Base-by-base conservation (phyloP, 768 basidiomycete genomes). In the Chalciporus chontae region DNA sequence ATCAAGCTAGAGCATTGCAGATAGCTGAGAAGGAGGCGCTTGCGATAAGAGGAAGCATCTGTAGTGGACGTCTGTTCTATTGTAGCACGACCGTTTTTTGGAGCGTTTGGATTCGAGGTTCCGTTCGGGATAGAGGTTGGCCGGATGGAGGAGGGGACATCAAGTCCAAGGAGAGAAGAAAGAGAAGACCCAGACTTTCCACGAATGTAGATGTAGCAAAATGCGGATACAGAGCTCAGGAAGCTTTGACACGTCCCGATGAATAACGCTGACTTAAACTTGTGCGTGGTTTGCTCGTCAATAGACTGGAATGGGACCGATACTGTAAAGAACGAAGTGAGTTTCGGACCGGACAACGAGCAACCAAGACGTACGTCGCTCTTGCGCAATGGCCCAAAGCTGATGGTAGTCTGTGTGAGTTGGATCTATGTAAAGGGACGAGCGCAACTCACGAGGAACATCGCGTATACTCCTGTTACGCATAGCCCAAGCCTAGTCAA, bases 341-440 rank as follows among this genome's bases (percentile, higher is more conserved):
- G 44, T n/a, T 40, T 38, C 19, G 26, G 47, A 27, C n/a, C 8
- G 21, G 18, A 10, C 17, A 31, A 43, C 5, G 39, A 29, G 31
- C 17, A 23, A 27, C 1, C 8, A 21, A 26, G 7, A 45, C 81
- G 60, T 69, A 96, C 94, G 67, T 69, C 94, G 78, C 73, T 98
- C 96, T 73, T 99, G 96, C 8, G 92, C 90, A 39, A 94, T 81
- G 10, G 90, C 93, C 92, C 92, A 91, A 43, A 92, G 67, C 90
- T 92, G 56, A 8, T 47, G 21, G 51, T 17, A 19, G 38, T 42
- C 42, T 42, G 23, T 31, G 45, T 54, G 32, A 59, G n/a, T 24
- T 21, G 46, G n/a, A 39, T 31, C n/a, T 14, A n/a, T 5, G 18
- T 38, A 29, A 40, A n/a, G 5, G 15, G 40, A 29, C 36, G n/a